Evolutionary conservation across 1,284 basidiomycete genomes (phyloP).

Genomic region (Vanrija sp.): DNA sequence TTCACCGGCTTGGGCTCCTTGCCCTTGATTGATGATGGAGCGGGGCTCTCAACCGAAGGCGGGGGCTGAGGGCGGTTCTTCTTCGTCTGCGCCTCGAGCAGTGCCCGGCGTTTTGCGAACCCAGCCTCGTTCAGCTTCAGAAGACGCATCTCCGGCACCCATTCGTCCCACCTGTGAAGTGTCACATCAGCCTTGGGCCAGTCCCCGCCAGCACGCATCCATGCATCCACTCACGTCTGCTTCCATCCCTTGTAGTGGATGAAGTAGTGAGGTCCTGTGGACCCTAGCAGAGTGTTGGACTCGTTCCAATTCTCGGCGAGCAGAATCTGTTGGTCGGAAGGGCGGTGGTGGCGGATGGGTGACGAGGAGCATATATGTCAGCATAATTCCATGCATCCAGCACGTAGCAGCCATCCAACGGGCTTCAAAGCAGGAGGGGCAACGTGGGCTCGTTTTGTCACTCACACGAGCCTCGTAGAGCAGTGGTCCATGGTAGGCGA

Average conservation of each 20-base stretch:
- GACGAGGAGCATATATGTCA: constrained; percentile 14
- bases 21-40: constrained; percentile 20
- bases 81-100: constrained; percentile 50
- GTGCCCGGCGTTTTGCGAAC: constrained; percentile 64
- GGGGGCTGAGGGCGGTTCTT: constrained; percentile 33
- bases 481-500: constrained; percentile 91
- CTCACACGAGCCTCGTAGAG: constrained; percentile 86
- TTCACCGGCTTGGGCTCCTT: constrained; percentile 42
- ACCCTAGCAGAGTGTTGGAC: constrained; percentile 62
- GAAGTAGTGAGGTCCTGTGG: constrained; percentile 76
- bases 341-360: not conserved
- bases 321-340: constrained; percentile 56
- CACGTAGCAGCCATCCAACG: too few relatives aligned
- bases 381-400: constrained; percentile 8
- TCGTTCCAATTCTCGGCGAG: constrained; percentile 74
- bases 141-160: constrained; percentile 79
- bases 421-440: too few relatives aligned
- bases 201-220: not conserved
- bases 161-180: constrained; percentile 88
- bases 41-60: constrained; percentile 16
- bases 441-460: constrained; percentile 11
- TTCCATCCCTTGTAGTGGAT: constrained; percentile 99
- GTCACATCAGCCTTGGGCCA: not conserved
- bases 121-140: constrained; percentile 85
- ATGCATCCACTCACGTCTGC: constrained; percentile 69